A percentile compares a stretch with the other conserved stretches of the same genome.
Evolutionary conservation across 345 rosid genomes (phyloP).

Genomic region (Salix viminalis): DNA sequence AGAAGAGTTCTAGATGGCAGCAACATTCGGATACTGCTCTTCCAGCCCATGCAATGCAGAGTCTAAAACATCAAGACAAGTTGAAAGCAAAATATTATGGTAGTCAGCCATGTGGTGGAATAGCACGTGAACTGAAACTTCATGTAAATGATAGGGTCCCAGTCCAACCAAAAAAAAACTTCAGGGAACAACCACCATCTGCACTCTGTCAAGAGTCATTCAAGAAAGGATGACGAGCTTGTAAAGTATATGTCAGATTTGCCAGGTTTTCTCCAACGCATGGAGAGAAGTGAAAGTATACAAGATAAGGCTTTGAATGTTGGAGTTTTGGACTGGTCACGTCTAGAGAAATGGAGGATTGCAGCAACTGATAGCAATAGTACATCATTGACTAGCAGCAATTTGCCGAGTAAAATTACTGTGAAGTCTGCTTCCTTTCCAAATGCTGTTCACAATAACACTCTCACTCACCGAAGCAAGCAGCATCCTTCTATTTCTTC

Average conservation of each 20-base stretch:
- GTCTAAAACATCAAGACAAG: constrained; percentile 32
- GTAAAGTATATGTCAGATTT: constrained; percentile 74
- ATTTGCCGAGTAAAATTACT: constrained; percentile 21
- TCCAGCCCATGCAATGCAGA: constrained; percentile 19
- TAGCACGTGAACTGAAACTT: constrained; percentile 17
- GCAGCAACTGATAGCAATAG: constrained; percentile 24
- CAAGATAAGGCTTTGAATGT: constrained; percentile 68
- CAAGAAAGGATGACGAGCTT: constrained; percentile 52
- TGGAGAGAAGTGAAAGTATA: constrained; percentile 40
- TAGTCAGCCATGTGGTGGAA: constrained; percentile 9
- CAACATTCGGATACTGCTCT: constrained; percentile 32
- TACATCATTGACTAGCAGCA: constrained; percentile 21
- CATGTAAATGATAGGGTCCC: constrained; percentile 19
- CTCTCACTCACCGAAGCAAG: constrained; percentile 19
- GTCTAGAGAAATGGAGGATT: constrained; percentile 61
- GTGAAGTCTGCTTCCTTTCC: constrained; percentile 28
- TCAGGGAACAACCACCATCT: constrained; percentile 25
- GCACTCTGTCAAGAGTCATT: constrained; percentile 24
- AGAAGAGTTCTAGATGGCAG: constrained; percentile 34
- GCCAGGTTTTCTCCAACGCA: constrained; percentile 64
- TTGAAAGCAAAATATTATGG: constrained; percentile 23
- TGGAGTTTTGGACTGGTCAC: constrained; percentile 87
- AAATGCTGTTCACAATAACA: constrained; percentile 27
- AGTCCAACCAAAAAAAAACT: constrained; percentile 26
- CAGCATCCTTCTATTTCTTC: constrained; percentile 24